phyloP scores from a whole-genome alignment of 2,329 filamentous ascomycete genomes.

The Trichoderma atroviride region DNA sequence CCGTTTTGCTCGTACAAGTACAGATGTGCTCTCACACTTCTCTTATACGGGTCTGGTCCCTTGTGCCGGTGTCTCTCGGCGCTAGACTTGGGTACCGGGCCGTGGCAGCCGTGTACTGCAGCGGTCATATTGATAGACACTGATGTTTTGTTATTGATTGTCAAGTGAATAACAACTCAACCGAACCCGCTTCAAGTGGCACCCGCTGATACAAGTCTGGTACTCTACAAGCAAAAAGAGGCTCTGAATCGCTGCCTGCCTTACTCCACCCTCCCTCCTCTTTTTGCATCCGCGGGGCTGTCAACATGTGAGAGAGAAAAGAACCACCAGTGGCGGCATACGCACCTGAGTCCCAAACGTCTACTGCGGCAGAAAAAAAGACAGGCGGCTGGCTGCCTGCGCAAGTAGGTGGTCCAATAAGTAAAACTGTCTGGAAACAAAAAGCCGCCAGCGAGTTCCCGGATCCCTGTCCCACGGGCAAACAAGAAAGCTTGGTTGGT shows the following conservation, averaged over 20 bases:
- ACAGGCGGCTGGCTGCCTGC: slow-evolving; percentile 13
- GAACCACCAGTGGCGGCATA: slow-evolving; percentile 7
- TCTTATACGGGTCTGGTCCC: not conserved
- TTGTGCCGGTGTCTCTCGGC: not conserved
- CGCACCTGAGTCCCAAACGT: not conserved
- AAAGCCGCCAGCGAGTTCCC: not conserved
- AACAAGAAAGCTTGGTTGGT: slow-evolving; percentile 27
- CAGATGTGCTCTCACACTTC: not conserved
- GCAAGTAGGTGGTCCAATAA: not conserved
- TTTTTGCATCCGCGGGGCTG: not conserved
- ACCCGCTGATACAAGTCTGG: not conserved
- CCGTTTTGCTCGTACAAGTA: not conserved
- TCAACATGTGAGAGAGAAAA: not conserved
- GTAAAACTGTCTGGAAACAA: not conserved
- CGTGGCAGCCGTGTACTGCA: not conserved
- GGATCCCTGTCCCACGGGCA: slow-evolving; percentile 17
- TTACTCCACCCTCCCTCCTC: not conserved
- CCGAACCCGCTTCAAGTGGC: not conserved
- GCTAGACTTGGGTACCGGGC: slow-evolving; percentile 10
- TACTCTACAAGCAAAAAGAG: not conserved
- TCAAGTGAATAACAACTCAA: not conserved
- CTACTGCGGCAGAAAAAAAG: slow-evolving; percentile 10
- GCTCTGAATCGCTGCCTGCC: not conserved
- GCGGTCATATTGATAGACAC: not conserved
- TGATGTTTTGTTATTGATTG: not conserved